Evolutionary conservation across 2,329 filamentous ascomycete genomes (phyloP).

Genomic region (Atkinsonella texensis): DNA sequence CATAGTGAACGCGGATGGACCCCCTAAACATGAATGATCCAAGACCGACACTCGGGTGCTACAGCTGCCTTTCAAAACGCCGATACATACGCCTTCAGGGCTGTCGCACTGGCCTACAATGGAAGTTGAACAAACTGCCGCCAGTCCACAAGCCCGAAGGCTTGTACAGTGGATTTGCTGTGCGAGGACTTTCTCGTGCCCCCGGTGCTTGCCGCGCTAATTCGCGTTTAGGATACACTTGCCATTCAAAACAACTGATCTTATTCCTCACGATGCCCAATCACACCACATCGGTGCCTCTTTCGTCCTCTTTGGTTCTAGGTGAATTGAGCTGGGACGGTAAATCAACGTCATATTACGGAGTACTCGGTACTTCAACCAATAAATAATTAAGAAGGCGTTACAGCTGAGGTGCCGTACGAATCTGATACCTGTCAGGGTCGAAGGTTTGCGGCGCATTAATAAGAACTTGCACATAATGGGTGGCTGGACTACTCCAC

Average conservation of each 20-base stretch:
- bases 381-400: neutral
- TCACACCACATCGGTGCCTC: neutral
- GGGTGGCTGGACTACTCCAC: neutral
- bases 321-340: neutral
- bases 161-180: neutral
- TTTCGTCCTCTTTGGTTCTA: too few species aligned
- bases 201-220: neutral
- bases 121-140: neutral
- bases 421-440: neutral
- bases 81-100: neutral
- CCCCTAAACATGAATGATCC: neutral
- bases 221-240: neutral
- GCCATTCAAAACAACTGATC: neutral
- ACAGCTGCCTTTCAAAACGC: neutral
- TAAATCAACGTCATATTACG: neutral
- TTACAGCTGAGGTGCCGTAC: neutral
- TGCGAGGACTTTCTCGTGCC: neutral
- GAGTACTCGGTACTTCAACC: too few species aligned
- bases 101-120: neutral
- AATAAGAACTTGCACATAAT: neutral
- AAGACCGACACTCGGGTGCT: neutral
- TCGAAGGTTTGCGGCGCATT: too few species aligned
- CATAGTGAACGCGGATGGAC: too few species aligned
- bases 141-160: too few species aligned
- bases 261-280: neutral